Base-by-base conservation (phyloP, 345 rosid species). In the Linum tenue region DNA sequence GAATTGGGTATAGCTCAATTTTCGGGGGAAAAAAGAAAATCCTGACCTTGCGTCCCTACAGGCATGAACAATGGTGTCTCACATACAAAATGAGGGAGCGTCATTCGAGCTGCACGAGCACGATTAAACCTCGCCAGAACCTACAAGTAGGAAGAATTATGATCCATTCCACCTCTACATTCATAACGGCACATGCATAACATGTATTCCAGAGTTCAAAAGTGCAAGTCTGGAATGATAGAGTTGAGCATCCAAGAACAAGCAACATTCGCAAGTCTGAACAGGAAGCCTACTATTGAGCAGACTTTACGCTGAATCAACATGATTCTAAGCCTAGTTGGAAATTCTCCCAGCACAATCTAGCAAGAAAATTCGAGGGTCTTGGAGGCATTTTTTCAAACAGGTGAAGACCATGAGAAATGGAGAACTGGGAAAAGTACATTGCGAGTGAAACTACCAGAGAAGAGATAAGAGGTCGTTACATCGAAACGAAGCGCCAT, bases 11-110 rank as follows among this genome's bases (percentile, higher is more conserved):
- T 15, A 48, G 50, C 10, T 10, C 55, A 51, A 1, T 12, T 10
- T 50, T 6, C 16, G 57, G 3, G 57, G 3, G 56, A 44, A n/a
- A 61, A 41, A 11, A 16, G 37, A 37, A 63, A 17, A 53, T 61
- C 72, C 77, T 58, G 62, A 86, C 96, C 96, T 86, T 88, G 86
- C 2, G 96, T 86, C 5, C 89, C 96, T 55, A 88, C 96, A 3
- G 96, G 96, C 96, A 88, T 88, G 75, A 88, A 88, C 43, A 88
- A 69, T 42, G 96, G 96, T 15, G 96, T 88, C 67, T 85, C 85
- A 70, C 83, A 80, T 57, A 76, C 83, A 72, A 63, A 80, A 72
- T 88, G 89, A 43, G 96, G 96, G 7, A 88, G 88, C 17, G 85
- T 85, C 67, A 88, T 63, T 55, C 48, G 79, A 69, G 96, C 86